Conservation (phyloP, 345 rosid species). For the Lagerstroemia speciosa region DNA sequence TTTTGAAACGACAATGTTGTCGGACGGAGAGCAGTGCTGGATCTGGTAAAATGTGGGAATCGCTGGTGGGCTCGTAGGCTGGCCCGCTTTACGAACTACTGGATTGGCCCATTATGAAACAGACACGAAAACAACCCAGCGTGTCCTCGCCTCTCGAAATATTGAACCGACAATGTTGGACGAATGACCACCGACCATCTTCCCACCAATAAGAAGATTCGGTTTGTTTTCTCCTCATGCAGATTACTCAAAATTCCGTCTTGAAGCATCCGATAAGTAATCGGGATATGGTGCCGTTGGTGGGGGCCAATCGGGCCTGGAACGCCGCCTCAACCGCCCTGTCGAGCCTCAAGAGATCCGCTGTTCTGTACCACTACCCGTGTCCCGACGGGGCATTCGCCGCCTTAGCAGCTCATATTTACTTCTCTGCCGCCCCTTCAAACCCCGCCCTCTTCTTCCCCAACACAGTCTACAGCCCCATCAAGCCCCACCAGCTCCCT, state of each 20-base stretch:
- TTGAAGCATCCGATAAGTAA: background rate
- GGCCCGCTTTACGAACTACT: background rate
- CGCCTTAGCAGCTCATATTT: slow-evolving; percentile 66
- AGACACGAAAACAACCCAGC: too few relatives aligned
- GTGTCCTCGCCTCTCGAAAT: too few relatives aligned
- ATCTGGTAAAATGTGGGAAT: background rate
- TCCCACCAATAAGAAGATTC: too few relatives aligned
- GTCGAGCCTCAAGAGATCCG: slow-evolving; percentile 29
- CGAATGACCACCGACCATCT: too few relatives aligned
- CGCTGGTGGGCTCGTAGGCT: background rate
- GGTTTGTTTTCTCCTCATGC: too few relatives aligned
- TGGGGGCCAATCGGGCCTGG: background rate
- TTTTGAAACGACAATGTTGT: too few relatives aligned
- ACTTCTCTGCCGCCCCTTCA: slow-evolving; percentile 41
- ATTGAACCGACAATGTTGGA: too few relatives aligned
- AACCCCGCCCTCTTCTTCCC: slow-evolving; percentile 50
- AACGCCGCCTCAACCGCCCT: slow-evolving; percentile 2
- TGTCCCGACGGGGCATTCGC: slow-evolving; percentile 79
- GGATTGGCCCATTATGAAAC: background rate
- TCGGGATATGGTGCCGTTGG: background rate
- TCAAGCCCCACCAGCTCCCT: slow-evolving; percentile 45
- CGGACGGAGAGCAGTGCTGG: background rate
- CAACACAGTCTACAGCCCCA: slow-evolving; percentile 55
- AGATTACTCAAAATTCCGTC: too few relatives aligned
- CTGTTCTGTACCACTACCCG: slow-evolving; percentile 65